Evolutionary conservation across 176 grass and related monocot species (phyloP).

Genomic region (Canna indica): DNA sequence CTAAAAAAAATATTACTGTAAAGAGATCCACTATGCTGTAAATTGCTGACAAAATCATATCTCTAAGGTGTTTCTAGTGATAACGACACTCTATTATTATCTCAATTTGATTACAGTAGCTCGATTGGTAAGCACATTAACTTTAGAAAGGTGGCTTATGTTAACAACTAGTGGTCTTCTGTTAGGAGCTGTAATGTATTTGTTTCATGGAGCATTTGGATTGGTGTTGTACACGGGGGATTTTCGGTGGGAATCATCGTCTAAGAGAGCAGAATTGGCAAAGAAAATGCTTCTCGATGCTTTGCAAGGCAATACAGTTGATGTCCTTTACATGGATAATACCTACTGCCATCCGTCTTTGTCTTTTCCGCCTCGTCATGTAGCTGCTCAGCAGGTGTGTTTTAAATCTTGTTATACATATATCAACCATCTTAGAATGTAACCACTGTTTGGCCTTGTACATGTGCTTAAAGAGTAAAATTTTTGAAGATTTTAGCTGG

Average conservation of each 20-base stretch:
- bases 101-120: not conserved
- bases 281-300: constrained; percentile 55
- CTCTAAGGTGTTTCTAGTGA: not conserved
- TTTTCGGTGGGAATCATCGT: constrained; percentile 61
- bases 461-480: not conserved
- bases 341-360: constrained; percentile 78
- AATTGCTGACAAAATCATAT: not conserved
- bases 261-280: constrained; percentile 40
- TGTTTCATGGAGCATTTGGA: constrained; percentile 74
- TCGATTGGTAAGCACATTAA: not conserved
- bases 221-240: constrained; percentile 72
- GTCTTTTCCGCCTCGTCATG: constrained; percentile 61
- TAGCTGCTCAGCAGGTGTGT: constrained; percentile 55
- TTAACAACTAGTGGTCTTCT: not conserved
- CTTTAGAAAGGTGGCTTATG: not conserved
- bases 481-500: not conserved
- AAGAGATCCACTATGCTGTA: not conserved
- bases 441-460: not conserved
- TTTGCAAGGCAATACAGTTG: constrained; percentile 46
- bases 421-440: not conserved
- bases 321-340: constrained; percentile 74
- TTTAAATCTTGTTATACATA: not conserved
- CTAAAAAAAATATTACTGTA: too few species aligned
- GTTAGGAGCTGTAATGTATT: constrained; percentile 73
- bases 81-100: not conserved